phyloP scores from a whole-genome alignment of 148 eudicot genomes.

The Vaccinium myrtillus region DNA sequence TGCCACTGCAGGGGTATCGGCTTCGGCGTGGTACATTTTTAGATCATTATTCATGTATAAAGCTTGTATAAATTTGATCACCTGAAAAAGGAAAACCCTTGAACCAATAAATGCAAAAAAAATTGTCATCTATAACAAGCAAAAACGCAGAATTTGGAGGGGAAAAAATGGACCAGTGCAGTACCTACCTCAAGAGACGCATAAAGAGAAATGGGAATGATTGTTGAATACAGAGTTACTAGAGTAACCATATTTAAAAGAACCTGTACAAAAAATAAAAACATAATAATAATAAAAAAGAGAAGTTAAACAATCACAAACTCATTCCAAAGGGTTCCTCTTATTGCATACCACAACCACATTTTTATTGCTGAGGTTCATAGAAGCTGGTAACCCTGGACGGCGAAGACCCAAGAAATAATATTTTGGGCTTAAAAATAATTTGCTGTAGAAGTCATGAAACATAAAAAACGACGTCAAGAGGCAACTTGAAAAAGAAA shows the following conservation, averaged over 20 bases:
- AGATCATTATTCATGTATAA: slow-evolving; percentile 89
- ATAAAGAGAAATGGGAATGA: slow-evolving; percentile 94
- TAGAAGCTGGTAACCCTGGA: slow-evolving; percentile 44
- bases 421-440: slow-evolving; percentile 61
- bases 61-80: slow-evolving; percentile 78
- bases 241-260: slow-evolving; percentile 84
- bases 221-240: slow-evolving; percentile 87
- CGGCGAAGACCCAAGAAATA: slow-evolving; percentile 67
- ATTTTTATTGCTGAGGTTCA: slow-evolving; percentile 78
- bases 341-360: slow-evolving; percentile 43
- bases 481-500: too few relatives aligned
- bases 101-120: neutral
- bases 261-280: slow-evolving; percentile 51
- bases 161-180: slow-evolving; percentile 7
- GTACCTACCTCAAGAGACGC: slow-evolving; percentile 84
- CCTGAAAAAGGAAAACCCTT: slow-evolving; percentile 42
- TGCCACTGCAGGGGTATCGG: slow-evolving; percentile 89
- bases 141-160: neutral
- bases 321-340: slow-evolving; percentile 2
- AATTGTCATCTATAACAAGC: neutral
- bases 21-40: slow-evolving; percentile 81
- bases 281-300: neutral
- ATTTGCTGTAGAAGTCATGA: slow-evolving; percentile 45
- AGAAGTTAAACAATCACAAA: neutral
- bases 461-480: slow-evolving; percentile 1